These are phyloP conservation scores for Salix viminalis DNA, from an alignment of 345 rosid genomes.

Conservation along the genomic window DNA sequence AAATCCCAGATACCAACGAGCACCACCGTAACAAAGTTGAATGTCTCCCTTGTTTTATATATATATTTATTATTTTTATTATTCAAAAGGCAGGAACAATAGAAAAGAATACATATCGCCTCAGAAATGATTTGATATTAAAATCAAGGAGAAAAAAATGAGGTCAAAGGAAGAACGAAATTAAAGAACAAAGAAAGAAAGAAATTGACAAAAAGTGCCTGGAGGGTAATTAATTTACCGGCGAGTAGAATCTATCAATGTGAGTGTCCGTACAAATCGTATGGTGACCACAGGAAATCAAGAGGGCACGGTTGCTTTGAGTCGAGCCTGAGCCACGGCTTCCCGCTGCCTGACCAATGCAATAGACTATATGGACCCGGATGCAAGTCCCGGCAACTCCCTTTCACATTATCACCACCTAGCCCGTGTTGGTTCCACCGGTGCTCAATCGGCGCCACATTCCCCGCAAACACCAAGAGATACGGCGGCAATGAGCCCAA, in stretches of 20 bases:
- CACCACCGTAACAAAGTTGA: conserved; percentile 12
- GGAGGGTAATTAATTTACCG: conserved; percentile 22
- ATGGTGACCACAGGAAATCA: conserved; percentile 81
- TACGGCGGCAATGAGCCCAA: conserved; percentile 93
- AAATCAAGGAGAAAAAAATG: conserved; percentile 4
- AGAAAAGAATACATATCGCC: conserved; percentile 36
- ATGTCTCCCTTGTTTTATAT: not conserved
- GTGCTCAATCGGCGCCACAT: conserved; percentile 87
- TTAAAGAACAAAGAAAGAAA: not conserved
- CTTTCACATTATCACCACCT: conserved; percentile 89
- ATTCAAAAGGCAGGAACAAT: conserved; percentile 14
- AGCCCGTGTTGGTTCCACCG: conserved; percentile 97
- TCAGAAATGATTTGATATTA: conserved; percentile 23
- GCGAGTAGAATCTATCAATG: conserved; percentile 12
- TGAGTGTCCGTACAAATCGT: conserved; percentile 62
- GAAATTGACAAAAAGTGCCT: not conserved
- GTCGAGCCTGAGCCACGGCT: conserved; percentile 92
- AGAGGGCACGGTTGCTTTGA: conserved; percentile 75
- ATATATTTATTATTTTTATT: conserved; percentile 9
- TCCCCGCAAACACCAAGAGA: conserved; percentile 74
- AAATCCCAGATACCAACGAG: not conserved
- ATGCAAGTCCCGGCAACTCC: conserved; percentile 87
- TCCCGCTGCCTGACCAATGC: conserved; percentile 99
- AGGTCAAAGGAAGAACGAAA: conserved; percentile 3
- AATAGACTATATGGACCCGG: conserved; percentile 88